phyloP scores from a whole-genome alignment of 208 protist genomes.

The Trypanosoma theileri region DNA sequence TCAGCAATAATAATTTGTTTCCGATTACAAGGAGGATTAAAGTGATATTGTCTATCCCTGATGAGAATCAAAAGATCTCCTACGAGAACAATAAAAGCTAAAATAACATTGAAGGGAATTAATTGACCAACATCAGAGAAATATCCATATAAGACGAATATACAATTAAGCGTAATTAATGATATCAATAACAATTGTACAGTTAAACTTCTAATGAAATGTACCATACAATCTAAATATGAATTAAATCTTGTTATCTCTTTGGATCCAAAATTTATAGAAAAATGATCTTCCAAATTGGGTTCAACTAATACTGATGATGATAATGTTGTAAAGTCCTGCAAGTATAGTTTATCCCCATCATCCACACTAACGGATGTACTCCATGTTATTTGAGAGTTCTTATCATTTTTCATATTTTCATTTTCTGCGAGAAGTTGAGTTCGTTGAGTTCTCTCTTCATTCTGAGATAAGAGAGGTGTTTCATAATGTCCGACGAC shows the following conservation, averaged over 20 bases:
- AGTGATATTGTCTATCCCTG: background rate
- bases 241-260: background rate
- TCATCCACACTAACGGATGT: too few species aligned
- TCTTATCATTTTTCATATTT: too few species aligned
- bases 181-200: conserved; percentile 2
- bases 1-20: background rate
- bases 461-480: too few species aligned
- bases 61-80: background rate
- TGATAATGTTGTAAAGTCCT: too few species aligned
- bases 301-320: too few species aligned
- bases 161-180: background rate
- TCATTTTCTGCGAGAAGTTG: too few species aligned
- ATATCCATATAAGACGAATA: background rate
- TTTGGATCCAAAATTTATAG: background rate
- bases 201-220: background rate
- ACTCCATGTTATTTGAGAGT: too few species aligned
- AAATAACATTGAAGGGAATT: background rate
- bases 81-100: background rate
- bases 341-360: too few species aligned
- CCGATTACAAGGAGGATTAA: background rate
- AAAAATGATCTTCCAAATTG: background rate
- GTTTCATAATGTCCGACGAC: too few species aligned
- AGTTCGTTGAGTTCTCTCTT: too few species aligned
- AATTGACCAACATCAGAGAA: background rate
- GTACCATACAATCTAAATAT: background rate